Conservation (phyloP, 768 basidiomycete species). For the Clitopilus passeckerianus region DNA sequence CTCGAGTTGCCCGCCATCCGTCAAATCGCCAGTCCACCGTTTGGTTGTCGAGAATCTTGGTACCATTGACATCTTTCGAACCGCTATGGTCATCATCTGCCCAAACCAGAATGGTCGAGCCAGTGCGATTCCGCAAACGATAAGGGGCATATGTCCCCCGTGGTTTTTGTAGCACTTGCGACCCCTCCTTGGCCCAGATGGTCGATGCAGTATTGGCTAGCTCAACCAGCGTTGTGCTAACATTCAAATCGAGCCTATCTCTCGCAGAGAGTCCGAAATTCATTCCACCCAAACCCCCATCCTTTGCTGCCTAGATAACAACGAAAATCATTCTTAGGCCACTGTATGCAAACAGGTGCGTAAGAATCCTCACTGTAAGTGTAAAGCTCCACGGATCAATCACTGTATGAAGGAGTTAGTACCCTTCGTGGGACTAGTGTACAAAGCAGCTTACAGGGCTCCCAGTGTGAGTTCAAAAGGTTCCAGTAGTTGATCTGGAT, state of each 20-base stretch:
- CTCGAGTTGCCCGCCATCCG: slow-evolving; percentile 91
- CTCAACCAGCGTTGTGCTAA: slow-evolving; percentile 89
- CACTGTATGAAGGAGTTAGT: slow-evolving; percentile 37
- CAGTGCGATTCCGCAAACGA: slow-evolving; percentile 86
- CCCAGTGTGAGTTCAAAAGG: slow-evolving; percentile 96
- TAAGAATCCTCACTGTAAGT: slow-evolving; percentile 39
- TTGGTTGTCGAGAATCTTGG: slow-evolving; percentile 69
- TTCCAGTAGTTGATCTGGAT: slow-evolving; percentile 95
- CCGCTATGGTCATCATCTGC: slow-evolving; percentile 64
- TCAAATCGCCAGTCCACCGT: slow-evolving; percentile 94
- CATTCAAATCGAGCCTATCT: slow-evolving; percentile 85
- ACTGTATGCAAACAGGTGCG: too few species aligned
- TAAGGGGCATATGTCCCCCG: slow-evolving; percentile 93
- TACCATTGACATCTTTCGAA: slow-evolving; percentile 42
- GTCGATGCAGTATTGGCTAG: slow-evolving; percentile 70
- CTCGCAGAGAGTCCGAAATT: slow-evolving; percentile 63
- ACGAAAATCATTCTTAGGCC: background rate
- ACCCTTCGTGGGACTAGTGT: background rate
- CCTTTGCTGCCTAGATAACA: slow-evolving; percentile 44
- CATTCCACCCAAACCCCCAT: slow-evolving; percentile 43
- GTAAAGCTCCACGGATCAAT: slow-evolving; percentile 96
- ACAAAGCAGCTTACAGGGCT: slow-evolving; percentile 58
- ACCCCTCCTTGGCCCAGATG: slow-evolving; percentile 71
- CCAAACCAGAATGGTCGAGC: slow-evolving; percentile 81
- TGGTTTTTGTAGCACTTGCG: slow-evolving; percentile 64